Evolutionary conservation across 495 filamentous ascomycete species (phyloP).

Genomic region (Geoglossum glabrum): DNA sequence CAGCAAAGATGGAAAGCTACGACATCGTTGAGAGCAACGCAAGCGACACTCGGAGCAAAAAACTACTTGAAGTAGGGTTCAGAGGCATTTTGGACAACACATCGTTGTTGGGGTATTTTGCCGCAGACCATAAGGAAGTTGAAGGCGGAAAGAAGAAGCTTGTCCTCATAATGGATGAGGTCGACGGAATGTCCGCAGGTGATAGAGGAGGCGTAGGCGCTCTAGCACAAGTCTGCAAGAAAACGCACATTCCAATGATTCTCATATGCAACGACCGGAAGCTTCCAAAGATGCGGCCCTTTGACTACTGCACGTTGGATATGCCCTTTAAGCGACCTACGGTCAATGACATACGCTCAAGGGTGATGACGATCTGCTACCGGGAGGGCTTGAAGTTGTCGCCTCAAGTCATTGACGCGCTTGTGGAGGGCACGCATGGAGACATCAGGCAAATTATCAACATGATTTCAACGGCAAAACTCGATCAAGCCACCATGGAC

Average conservation of each 20-base stretch:
- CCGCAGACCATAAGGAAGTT: conserved; percentile 61
- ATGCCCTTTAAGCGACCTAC: conserved; percentile 78
- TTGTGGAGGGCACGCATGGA: conserved; percentile 84
- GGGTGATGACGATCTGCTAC: conserved; percentile 86
- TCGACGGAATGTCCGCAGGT: conserved; percentile 96
- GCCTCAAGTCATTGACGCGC: conserved; percentile 66
- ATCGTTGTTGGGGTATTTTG: conserved; percentile 80
- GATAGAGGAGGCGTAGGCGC: conserved; percentile 93
- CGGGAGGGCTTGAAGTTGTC: conserved; percentile 79
- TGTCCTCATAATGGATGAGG: conserved; percentile 95
- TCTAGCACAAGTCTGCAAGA: conserved; percentile 81
- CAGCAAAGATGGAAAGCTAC: conserved; percentile 80
- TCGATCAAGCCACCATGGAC: conserved; percentile 59
- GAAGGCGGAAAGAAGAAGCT: conserved; percentile 72
- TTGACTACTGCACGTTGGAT: conserved; percentile 66
- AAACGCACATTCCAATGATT: conserved; percentile 85
- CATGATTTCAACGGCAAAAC: conserved; percentile 85
- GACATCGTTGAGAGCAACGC: conserved; percentile 91
- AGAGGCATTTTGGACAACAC: conserved; percentile 82
- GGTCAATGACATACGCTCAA: conserved; percentile 65
- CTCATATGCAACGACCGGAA: conserved; percentile 92
- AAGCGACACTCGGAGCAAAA: conserved; percentile 94
- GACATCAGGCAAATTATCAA: conserved; percentile 98
- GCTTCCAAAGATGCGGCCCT: conserved; percentile 93
- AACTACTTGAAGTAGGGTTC: conserved; percentile 73